Evolutionary conservation across 2,329 filamentous ascomycete genomes (phyloP).

Genomic region (Thielaviopsis punctulata): DNA sequence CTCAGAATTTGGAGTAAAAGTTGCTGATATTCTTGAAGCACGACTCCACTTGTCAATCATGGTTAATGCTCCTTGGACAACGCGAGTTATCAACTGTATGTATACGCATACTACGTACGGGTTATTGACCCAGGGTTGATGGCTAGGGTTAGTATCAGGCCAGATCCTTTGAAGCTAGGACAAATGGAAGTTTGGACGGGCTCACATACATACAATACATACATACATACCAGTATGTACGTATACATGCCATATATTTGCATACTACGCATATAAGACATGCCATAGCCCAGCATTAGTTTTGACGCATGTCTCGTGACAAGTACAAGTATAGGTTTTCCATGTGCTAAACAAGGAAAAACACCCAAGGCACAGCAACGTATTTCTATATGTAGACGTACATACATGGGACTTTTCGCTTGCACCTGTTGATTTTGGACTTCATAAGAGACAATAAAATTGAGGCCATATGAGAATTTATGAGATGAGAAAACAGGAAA

Average conservation of each 20-base stretch:
- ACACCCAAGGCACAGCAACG: too few species aligned
- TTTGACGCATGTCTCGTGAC: too few species aligned
- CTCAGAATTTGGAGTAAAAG: too few species aligned
- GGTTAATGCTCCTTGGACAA: background rate
- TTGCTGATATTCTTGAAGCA: too few species aligned
- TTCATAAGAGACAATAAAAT: background rate
- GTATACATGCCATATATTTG: background rate
- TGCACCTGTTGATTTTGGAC: background rate
- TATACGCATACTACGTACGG: too few species aligned
- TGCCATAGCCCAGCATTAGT: too few species aligned
- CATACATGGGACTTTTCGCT: background rate
- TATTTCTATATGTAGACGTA: too few species aligned
- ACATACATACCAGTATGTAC: too few species aligned
- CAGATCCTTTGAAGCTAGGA: background rate
- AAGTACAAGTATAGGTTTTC: too few species aligned
- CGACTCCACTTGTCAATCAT: too few species aligned
- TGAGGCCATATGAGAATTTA: background rate
- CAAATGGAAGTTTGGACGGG: background rate
- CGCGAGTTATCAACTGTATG: too few species aligned
- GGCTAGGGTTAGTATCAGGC: background rate
- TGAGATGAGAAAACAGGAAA: background rate
- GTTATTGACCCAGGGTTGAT: too few species aligned
- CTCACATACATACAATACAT: background rate
- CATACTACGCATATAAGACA: background rate
- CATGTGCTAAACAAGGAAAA: background rate